A percentile compares a stretch with the other conserved stretches of the same genome.
These are phyloP conservation scores for Trichoderma breve DNA, from an alignment of 2,329 filamentous ascomycete species.

Conservation along the genomic window DNA sequence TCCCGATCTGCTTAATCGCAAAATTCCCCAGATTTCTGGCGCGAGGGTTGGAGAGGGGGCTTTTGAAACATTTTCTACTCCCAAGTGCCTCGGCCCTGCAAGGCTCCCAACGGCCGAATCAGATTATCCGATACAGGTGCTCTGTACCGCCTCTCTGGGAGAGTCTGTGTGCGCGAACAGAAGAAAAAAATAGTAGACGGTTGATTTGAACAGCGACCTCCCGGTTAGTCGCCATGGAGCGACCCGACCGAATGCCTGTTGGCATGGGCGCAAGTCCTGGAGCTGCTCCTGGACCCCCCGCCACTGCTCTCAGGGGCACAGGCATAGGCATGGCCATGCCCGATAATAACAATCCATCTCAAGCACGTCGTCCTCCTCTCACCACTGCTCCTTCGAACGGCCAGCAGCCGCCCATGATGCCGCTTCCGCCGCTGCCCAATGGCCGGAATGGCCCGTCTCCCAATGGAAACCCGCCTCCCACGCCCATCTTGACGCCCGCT, in stretches of 20 bases:
- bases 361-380: constrained; percentile 40
- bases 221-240: constrained; percentile 34
- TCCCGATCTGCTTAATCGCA: constrained; percentile 33
- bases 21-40: constrained; percentile 18
- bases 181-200: background rate
- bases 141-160: background rate
- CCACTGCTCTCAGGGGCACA: constrained; percentile 32
- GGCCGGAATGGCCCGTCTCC: constrained; percentile 47
- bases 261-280: constrained; percentile 19
- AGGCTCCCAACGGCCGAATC: constrained; percentile 10
- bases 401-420: constrained; percentile 38
- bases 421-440: constrained; percentile 46
- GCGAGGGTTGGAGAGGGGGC: constrained; percentile 24
- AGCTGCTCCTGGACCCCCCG: constrained; percentile 18
- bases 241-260: constrained; percentile 34
- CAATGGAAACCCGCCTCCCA: constrained; percentile 47
- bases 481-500: constrained; percentile 54
- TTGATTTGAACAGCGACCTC: constrained; percentile 17
- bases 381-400: constrained; percentile 41
- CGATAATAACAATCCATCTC: constrained; percentile 44
- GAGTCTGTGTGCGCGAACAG: background rate
- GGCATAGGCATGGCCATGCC: constrained; percentile 32
- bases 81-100: constrained; percentile 9
- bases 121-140: background rate
- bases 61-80: constrained; percentile 33